A percentile compares a stretch with the other conserved stretches of the same genome.
phyloP scores from a whole-genome alignment of 441 rosid genomes.

The Eruca vesicaria region DNA sequence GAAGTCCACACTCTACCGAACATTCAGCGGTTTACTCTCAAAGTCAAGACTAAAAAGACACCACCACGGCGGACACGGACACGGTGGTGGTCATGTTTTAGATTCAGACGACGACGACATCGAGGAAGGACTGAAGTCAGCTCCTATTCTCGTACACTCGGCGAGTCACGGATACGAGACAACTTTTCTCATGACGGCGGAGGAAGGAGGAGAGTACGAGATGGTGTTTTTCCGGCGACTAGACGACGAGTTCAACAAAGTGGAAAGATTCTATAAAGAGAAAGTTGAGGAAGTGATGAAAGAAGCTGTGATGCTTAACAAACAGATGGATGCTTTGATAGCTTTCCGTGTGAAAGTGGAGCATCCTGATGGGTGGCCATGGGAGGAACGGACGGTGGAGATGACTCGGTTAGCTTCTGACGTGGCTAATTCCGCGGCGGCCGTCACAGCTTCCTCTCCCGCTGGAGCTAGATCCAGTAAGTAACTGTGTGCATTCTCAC shows the following conservation, averaged over 20 bases:
- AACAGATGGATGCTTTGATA: slow-evolving; percentile 76
- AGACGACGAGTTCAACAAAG: slow-evolving; percentile 64
- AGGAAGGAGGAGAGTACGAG: slow-evolving; percentile 64
- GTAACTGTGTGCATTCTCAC: slow-evolving; percentile 1
- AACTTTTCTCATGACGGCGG: slow-evolving; percentile 47
- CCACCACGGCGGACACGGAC: slow-evolving; percentile 15
- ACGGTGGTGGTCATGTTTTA: slow-evolving; percentile 22
- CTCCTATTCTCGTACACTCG: slow-evolving; percentile 40
- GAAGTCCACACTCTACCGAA: slow-evolving; percentile 44
- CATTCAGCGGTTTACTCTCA: slow-evolving; percentile 62
- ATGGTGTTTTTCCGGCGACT: slow-evolving; percentile 54
- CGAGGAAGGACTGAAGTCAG: slow-evolving; percentile 38
- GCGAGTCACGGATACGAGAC: slow-evolving; percentile 50
- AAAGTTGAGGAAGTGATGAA: slow-evolving; percentile 59
- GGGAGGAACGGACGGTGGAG: slow-evolving; percentile 44
- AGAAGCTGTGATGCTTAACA: slow-evolving; percentile 52
- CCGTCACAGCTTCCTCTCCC: slow-evolving; percentile 54
- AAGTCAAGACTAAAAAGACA: slow-evolving; percentile 1
- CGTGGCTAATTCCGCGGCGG: slow-evolving; percentile 45
- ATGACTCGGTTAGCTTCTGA: slow-evolving; percentile 64
- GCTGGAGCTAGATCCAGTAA: slow-evolving; percentile 49
- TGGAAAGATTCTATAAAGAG: slow-evolving; percentile 43
- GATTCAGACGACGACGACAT: slow-evolving; percentile 43
- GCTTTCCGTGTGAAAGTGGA: slow-evolving; percentile 78
- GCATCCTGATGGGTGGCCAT: slow-evolving; percentile 49